Evolutionary conservation across 2,329 filamentous ascomycete genomes (phyloP).

Genomic region (Fusarium nelsonii): DNA sequence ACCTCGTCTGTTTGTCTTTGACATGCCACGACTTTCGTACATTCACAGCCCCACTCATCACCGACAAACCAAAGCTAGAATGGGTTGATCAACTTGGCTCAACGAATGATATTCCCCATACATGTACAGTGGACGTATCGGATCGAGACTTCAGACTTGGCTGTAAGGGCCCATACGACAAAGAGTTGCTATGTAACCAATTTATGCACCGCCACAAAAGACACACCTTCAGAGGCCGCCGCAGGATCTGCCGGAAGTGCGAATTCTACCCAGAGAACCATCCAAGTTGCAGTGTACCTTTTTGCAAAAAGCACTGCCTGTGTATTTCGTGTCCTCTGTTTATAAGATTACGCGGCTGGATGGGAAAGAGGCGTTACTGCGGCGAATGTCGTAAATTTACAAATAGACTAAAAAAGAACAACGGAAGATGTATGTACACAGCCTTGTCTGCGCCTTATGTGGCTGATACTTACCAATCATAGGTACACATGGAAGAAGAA

Average conservation of each 20-base stretch:
- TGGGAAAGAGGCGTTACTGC: constrained; percentile 10
- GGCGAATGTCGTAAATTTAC: constrained; percentile 5
- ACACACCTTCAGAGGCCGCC: fast-evolving
- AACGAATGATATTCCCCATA: not conserved
- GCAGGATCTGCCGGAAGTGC: not conserved
- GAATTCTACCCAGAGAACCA: not conserved
- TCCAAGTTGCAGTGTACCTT: not conserved
- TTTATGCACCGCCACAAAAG: not conserved
- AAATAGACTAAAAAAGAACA: not conserved
- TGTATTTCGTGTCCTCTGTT: constrained; percentile 28
- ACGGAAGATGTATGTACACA: constrained; percentile 10
- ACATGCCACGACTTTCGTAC: not conserved
- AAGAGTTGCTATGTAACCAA: fast-evolving
- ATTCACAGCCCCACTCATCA: not conserved
- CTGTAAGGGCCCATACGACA: not conserved
- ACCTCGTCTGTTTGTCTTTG: constrained; percentile 18
- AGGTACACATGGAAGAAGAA: constrained; percentile 15
- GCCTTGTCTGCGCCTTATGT: fast-evolving
- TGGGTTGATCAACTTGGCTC: constrained; percentile 9
- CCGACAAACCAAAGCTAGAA: not conserved
- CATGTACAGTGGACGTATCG: not conserved
- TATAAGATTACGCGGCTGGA: constrained; percentile 8
- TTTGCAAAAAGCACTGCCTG: constrained; percentile 16
- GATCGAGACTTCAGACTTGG: fast-evolving
- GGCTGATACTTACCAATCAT: not conserved